These are phyloP conservation scores for Fusarium scirpi DNA, from an alignment of 2,329 filamentous ascomycete genomes.

Conservation along the genomic window DNA sequence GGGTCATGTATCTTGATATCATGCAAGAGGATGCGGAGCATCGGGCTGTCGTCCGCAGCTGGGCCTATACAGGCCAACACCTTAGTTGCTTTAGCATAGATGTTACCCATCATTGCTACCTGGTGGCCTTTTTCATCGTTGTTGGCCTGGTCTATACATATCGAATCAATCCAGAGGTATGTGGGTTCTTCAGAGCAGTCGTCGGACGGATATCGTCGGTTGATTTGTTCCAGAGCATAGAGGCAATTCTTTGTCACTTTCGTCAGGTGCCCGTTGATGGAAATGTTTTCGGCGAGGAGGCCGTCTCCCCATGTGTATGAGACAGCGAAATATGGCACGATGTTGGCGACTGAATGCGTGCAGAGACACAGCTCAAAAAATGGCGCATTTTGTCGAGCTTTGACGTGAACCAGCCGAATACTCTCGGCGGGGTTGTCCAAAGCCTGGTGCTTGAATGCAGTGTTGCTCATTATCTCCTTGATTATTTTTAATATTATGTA, in stretches of 20 bases:
- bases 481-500: no score
- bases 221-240: not conserved
- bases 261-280: not conserved
- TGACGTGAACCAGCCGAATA: not conserved
- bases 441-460: not conserved
- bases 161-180: not conserved
- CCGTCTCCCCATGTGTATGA: not conserved
- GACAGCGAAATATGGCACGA: not conserved
- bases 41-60: not conserved
- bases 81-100: not conserved
- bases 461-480: no score
- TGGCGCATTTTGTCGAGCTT: no score
- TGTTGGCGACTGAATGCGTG: not conserved
- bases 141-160: not conserved
- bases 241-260: not conserved
- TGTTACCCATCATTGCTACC: not conserved
- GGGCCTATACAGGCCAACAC: not conserved
- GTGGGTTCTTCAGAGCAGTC: accelerated
- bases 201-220: not conserved
- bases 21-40: not conserved
- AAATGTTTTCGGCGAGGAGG: not conserved
- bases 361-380: not conserved
- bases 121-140: not conserved
- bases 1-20: not conserved
- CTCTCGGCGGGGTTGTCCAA: not conserved